phyloP scores from a whole-genome alignment of 768 basidiomycete species.

The Auricularia sp. region DNA sequence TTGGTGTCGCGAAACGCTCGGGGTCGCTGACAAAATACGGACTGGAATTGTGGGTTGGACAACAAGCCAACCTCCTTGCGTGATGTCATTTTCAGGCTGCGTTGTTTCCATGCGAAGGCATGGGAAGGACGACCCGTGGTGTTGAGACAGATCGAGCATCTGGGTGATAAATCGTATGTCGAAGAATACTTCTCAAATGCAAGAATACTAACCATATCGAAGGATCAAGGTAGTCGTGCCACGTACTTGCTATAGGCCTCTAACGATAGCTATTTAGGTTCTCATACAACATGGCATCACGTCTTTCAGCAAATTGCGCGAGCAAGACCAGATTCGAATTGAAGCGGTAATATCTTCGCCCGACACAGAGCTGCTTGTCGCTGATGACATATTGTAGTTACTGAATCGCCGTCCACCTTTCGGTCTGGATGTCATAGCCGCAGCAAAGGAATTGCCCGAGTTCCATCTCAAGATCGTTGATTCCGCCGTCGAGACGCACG shows the following conservation, averaged over 20 bases:
- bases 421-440: conserved; percentile 56
- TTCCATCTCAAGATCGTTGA: conserved; percentile 49
- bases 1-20: conserved; percentile 52
- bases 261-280: conserved; percentile 34
- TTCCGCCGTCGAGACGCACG: conserved; percentile 28
- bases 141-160: conserved; percentile 77
- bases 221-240: conserved; percentile 15
- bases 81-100: conserved; percentile 36
- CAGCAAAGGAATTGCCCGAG: conserved; percentile 53
- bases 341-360: conserved; percentile 40
- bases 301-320: conserved; percentile 45
- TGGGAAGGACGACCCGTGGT: conserved; percentile 88
- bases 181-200: background rate
- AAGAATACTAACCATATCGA: conserved; percentile 10
- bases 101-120: conserved; percentile 71
- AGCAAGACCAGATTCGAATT: conserved; percentile 48
- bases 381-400: conserved; percentile 33
- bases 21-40: conserved; percentile 64
- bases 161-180: conserved; percentile 85
- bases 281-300: conserved; percentile 66
- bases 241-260: background rate
- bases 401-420: conserved; percentile 68
- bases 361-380: conserved; percentile 6
- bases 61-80: background rate
- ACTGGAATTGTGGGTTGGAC: conserved; percentile 53